These are phyloP conservation scores for Cicer bijugum DNA, from an alignment of 306 rosid species.

Conservation along the genomic window DNA sequence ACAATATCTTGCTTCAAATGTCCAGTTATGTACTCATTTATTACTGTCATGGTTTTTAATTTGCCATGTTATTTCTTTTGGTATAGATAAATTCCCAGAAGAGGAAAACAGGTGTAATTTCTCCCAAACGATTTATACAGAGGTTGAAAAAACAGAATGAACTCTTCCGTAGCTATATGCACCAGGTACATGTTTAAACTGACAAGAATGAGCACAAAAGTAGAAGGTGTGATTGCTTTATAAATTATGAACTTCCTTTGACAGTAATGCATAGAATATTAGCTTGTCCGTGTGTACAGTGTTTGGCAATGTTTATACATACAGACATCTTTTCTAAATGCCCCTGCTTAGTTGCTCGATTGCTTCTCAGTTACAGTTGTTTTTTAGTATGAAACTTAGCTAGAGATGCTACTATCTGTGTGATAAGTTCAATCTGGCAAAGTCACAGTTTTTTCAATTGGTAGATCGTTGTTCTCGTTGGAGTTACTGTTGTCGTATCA, in stretches of 20 bases:
- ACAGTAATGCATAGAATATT: neutral
- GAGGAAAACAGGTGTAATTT: conserved; percentile 98
- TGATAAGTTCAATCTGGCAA: conserved; percentile 13
- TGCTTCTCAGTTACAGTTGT: conserved; percentile 22
- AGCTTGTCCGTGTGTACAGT: neutral
- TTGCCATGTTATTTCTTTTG: conserved; percentile 40
- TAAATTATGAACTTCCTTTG: conserved; percentile 3
- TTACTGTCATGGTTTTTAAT: conserved; percentile 31
- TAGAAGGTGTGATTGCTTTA: neutral
- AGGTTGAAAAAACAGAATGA: conserved; percentile 97
- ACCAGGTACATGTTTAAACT: conserved; percentile 69
- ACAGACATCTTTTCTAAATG: neutral
- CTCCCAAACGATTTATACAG: conserved; percentile 96
- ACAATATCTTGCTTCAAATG: conserved; percentile 15
- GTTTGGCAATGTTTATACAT: conserved; percentile 26
- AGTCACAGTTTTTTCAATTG: neutral
- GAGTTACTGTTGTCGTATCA: conserved; percentile 22
- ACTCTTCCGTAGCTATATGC: conserved; percentile 96
- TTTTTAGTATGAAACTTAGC: conserved; percentile 27
- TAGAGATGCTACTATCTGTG: conserved; percentile 27
- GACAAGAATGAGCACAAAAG: conserved; percentile 35
- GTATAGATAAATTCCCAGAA: conserved; percentile 93
- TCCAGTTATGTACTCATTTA: conserved; percentile 17
- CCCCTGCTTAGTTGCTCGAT: conserved; percentile 26
- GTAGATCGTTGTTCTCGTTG: conserved; percentile 3